Evolutionary conservation across 306 rosid genomes (phyloP), one percentile per base, ranked within the genome.

Genomic region (Quercus parvula): DNA sequence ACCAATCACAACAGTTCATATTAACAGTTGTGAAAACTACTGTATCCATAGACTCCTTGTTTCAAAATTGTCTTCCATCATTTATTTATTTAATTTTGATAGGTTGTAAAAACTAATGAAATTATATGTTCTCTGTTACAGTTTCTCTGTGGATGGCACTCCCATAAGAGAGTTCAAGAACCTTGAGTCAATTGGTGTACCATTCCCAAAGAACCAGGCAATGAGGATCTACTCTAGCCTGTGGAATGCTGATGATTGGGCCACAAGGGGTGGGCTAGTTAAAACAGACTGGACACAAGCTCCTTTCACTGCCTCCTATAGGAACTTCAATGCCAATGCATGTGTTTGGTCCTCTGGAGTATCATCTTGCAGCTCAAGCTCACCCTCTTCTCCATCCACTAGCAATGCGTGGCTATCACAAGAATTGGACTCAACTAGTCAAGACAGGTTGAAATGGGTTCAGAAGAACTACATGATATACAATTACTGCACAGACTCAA

Each of bases 181-280:
- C 86, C 25, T 75, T 63, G 97, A 87, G 76, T 78, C 92, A 3
- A 56, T 7, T 0, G 94, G 94, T 10, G 79, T 89, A 4, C 84
- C 88, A 5, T 92, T 87, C 49, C 97, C 93, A 0, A 89, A 83
- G 82, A 52, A 67, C 2, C 94, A 92, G n/a, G 68, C 92, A 4
- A 90, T 92, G 95, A 86, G 90, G 24, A 81, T 90, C 13, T 79
- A 88, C 54, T 87, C 94, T 0, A 92, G 93, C 66, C 76, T 92
- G 0, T 92, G 95, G 97, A 89, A 90, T 81, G 93, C 96, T 0
- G 96, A 93, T 73, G 97, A 93, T 14, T 93, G 94, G 97, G 97
- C 97, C 4, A 93, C 96, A 1, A 91, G 96, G 18, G 96, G 97
- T 0, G 97, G 94, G 0, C 83, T 87, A 1, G 92, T 90, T 2